These are phyloP conservation scores for Neoarthrinium moseri DNA, from an alignment of 2,329 filamentous ascomycete genomes.

Conservation along the genomic window DNA sequence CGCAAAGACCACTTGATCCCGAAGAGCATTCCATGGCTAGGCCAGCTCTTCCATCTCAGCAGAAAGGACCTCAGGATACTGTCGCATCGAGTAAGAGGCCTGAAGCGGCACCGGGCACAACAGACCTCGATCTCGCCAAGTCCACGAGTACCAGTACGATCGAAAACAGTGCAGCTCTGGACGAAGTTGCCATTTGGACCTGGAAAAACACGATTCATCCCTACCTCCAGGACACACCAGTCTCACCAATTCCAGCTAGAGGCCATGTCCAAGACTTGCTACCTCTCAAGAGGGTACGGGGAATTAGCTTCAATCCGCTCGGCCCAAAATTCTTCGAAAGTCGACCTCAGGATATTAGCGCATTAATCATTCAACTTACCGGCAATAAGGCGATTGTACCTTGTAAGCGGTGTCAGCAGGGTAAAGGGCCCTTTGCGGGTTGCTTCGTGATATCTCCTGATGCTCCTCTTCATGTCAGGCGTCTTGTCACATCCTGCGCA, in stretches of 20 bases:
- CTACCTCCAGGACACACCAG: slow-evolving; percentile 9
- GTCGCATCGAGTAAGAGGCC: no score
- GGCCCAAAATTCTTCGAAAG: slow-evolving; percentile 10
- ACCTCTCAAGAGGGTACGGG: slow-evolving; percentile 11
- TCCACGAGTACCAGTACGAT: neutral
- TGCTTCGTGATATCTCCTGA: slow-evolving; percentile 15
- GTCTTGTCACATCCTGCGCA: slow-evolving; percentile 14
- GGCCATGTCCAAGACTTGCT: slow-evolving; percentile 14
- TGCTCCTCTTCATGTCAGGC: slow-evolving; percentile 10
- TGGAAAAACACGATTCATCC: slow-evolving; percentile 15
- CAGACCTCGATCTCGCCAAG: neutral
- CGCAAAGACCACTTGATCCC: slow-evolving; percentile 17
- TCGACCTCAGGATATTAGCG: slow-evolving; percentile 14
- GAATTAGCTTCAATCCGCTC: slow-evolving; percentile 13
- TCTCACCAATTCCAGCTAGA: slow-evolving; percentile 11
- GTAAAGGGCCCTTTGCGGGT: slow-evolving; percentile 15
- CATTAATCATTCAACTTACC: slow-evolving; percentile 17
- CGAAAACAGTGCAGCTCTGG: neutral
- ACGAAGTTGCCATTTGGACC: slow-evolving; percentile 21
- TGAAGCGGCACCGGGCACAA: neutral
- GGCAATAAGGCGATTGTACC: slow-evolving; percentile 9
- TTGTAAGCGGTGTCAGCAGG: slow-evolving; percentile 12
- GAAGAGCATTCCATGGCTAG: slow-evolving; percentile 18
- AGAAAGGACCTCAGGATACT: no score
- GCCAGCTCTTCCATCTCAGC: slow-evolving; percentile 10